phyloP scores from a whole-genome alignment of 495 filamentous ascomycete genomes.

The Cairneyella variabilis region DNA sequence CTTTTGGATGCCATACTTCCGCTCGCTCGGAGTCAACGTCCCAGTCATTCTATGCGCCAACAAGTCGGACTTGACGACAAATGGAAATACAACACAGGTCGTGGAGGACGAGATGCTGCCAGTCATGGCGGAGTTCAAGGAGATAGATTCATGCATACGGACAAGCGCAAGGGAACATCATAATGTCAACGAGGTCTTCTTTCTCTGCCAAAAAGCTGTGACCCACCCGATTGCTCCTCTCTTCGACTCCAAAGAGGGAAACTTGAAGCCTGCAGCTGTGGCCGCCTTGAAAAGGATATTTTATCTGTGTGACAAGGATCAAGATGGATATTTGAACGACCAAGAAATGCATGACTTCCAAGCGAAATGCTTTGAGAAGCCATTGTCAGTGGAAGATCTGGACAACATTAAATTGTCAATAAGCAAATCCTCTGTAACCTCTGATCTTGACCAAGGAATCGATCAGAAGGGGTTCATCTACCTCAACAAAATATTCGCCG shows the following conservation, averaged over 20 bases:
- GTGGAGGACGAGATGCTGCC: constrained; percentile 97
- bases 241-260: constrained; percentile 90
- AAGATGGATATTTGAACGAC: constrained; percentile 91
- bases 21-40: constrained; percentile 96
- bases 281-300: constrained; percentile 86
- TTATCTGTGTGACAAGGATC: constrained; percentile 92
- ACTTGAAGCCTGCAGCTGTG: constrained; percentile 82
- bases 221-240: constrained; percentile 95
- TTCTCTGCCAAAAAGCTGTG: constrained; percentile 97
- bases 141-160: constrained; percentile 96
- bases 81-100: constrained; percentile 71
- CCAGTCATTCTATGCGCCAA: constrained; percentile 96
- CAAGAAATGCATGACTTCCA: constrained; percentile 89
- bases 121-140: constrained; percentile 97
- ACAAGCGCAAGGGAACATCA: constrained; percentile 91
- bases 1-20: constrained; percentile 97
- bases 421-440: constrained; percentile 58
- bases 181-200: constrained; percentile 96
- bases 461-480: constrained; percentile 77
- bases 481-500: constrained; percentile 91
- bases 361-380: constrained; percentile 83
- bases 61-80: constrained; percentile 79
- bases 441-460: constrained; percentile 67
- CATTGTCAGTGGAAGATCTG: constrained; percentile 71
- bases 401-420: constrained; percentile 85